These are phyloP conservation scores for Colletotrichum spinosum DNA, from an alignment of 2,329 filamentous ascomycete species.

Conservation along the genomic window DNA sequence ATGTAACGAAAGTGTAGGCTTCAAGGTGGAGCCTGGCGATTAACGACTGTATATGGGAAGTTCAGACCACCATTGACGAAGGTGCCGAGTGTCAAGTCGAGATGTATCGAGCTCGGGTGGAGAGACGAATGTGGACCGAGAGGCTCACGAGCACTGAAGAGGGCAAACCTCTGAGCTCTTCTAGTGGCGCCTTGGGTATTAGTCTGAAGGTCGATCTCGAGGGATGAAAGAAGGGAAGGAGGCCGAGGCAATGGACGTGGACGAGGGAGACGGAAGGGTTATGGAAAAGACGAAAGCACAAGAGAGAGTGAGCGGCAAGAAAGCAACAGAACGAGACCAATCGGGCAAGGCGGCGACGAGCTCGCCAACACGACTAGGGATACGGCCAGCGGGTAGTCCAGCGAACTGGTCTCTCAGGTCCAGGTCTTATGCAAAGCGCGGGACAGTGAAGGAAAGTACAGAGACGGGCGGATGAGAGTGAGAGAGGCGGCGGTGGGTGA, in stretches of 20 bases:
- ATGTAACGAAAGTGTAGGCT: slow-evolving; percentile 30
- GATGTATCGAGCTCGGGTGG: slow-evolving; percentile 7
- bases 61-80: slow-evolving; percentile 30
- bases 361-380: slow-evolving; percentile 33
- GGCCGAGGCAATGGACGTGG: slow-evolving; percentile 10
- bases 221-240: slow-evolving; percentile 33
- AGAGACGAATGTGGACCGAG: slow-evolving; percentile 17
- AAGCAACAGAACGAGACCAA: slow-evolving; percentile 25
- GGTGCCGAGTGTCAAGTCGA: slow-evolving; percentile 21
- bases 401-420: slow-evolving; percentile 22
- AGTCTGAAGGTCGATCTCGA: slow-evolving; percentile 29
- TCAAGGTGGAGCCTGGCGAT: slow-evolving; percentile 30
- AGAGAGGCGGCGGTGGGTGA: slow-evolving; percentile 13
- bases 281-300: slow-evolving; percentile 30
- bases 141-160: slow-evolving; percentile 28
- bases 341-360: slow-evolving; percentile 35
- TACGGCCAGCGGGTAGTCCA: slow-evolving; percentile 20
- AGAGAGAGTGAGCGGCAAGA: slow-evolving; percentile 17
- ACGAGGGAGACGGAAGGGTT: slow-evolving; percentile 32
- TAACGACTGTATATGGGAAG: slow-evolving; percentile 23
- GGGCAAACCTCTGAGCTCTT: slow-evolving; percentile 30
- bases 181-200: slow-evolving; percentile 28
- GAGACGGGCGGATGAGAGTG: slow-evolving; percentile 13
- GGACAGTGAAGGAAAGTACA: not conserved
- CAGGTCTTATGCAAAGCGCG: too few species aligned